phyloP scores from a whole-genome alignment of 192 early-diverging fungal species.

The Diversispora epigaea region DNA sequence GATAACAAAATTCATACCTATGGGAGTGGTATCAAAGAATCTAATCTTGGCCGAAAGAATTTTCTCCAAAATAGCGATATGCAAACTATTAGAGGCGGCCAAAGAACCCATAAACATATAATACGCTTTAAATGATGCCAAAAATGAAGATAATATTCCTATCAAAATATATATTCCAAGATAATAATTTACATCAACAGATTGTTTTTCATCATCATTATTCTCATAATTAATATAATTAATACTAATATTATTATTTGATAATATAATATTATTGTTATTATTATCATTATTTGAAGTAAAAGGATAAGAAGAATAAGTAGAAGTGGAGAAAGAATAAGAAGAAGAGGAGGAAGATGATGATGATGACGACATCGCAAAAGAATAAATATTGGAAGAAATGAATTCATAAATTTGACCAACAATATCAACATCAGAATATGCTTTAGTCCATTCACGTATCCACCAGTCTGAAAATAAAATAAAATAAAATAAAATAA shows the following conservation, averaged over 20 bases:
- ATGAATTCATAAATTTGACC: background rate
- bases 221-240: background rate
- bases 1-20: constrained; percentile 46
- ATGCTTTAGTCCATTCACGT: constrained; percentile 28
- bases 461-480: constrained; percentile 31
- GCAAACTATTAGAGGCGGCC: constrained; percentile 58
- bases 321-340: background rate
- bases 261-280: too few relatives aligned
- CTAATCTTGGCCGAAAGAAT: constrained; percentile 71
- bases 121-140: constrained; percentile 44
- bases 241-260: too few relatives aligned
- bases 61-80: constrained; percentile 53
- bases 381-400: background rate
- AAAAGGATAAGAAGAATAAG: too few relatives aligned
- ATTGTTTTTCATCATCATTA: constrained; percentile 33
- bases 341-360: background rate
- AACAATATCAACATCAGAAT: background rate
- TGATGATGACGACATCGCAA: background rate
- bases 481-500: background rate
- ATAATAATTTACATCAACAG: constrained; percentile 58
- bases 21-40: constrained; percentile 91
- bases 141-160: constrained; percentile 46
- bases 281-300: too few relatives aligned
- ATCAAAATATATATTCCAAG: constrained; percentile 61
- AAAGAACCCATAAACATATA: constrained; percentile 52